Conservation (phyloP, 1,139 yeast genomes). For the Trichomonascaceae sp. region DNA sequence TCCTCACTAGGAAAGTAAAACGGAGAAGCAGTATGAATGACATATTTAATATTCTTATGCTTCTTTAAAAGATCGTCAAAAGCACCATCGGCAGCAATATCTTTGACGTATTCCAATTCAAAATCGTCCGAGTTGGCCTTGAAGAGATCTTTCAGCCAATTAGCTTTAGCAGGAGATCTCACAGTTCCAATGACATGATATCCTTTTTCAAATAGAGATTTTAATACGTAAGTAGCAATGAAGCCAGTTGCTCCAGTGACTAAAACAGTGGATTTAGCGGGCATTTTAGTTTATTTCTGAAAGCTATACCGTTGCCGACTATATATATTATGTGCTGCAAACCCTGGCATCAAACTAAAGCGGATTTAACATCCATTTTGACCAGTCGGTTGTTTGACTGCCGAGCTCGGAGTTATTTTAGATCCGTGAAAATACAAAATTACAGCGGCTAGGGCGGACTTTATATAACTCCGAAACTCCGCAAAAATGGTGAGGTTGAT, state of each 20-base stretch:
- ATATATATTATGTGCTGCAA: no score
- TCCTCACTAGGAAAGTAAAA: slow-evolving; percentile 40
- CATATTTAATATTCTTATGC: slow-evolving; percentile 45
- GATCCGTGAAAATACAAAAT: neutral
- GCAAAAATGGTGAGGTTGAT: neutral
- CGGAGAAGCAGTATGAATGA: slow-evolving; percentile 59
- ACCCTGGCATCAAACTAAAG: no score
- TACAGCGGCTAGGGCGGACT: neutral
- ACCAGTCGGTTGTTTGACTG: neutral
- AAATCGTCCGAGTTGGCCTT: slow-evolving; percentile 27
- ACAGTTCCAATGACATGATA: slow-evolving; percentile 57
- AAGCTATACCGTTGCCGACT: no score
- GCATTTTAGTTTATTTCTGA: no score
- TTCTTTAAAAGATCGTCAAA: slow-evolving; percentile 46
- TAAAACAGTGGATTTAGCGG: slow-evolving; percentile 34
- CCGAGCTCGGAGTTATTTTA: neutral
- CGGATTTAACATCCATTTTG: neutral
- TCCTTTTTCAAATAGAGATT: slow-evolving; percentile 32
- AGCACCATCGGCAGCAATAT: slow-evolving; percentile 44
- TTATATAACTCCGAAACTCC: neutral
- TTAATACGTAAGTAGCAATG: slow-evolving; percentile 47
- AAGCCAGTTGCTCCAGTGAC: slow-evolving; percentile 58
- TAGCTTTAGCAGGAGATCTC: slow-evolving; percentile 40
- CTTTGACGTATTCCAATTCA: slow-evolving; percentile 46
- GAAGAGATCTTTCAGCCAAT: slow-evolving; percentile 39